Conservation (phyloP, 768 basidiomycete genomes). For the Mycena epipterygia region DNA sequence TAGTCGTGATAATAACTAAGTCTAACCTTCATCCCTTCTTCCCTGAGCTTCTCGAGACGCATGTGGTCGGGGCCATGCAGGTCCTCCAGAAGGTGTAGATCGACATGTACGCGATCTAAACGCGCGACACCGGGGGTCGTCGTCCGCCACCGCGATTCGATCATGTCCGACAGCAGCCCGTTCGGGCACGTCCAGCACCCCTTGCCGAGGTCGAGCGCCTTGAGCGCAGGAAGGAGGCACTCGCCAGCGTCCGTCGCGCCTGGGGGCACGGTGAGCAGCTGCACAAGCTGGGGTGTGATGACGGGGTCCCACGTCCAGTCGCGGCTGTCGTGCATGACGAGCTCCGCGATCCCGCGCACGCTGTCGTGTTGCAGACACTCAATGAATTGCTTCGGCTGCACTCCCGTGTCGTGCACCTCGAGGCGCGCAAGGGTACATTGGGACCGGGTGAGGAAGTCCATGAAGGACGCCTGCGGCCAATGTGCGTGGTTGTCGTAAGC, state of each 20-base stretch:
- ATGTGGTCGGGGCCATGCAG: conserved; percentile 47
- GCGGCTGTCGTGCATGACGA: conserved; percentile 49
- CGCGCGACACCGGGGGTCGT: conserved; percentile 38
- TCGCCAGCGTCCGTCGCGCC: neutral
- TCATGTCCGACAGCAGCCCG: conserved; percentile 51
- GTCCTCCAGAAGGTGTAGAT: conserved; percentile 43
- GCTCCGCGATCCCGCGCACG: conserved; percentile 44
- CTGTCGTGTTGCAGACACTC: conserved; percentile 44
- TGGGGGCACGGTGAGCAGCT: conserved; percentile 42
- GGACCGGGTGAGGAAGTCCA: conserved; percentile 48
- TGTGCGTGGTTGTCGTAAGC: conserved; percentile 42
- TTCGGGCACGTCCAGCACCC: conserved; percentile 45
- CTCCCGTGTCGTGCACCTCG: conserved; percentile 50
- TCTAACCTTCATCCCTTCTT: conserved; percentile 49
- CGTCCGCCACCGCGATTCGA: conserved; percentile 51
- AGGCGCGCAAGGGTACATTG: conserved; percentile 44
- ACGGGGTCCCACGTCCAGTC: conserved; percentile 53
- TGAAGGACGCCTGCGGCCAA: conserved; percentile 51
- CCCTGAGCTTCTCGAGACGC: conserved; percentile 46
- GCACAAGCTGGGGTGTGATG: conserved; percentile 45
- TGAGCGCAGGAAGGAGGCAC: conserved; percentile 45
- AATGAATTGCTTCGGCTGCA: conserved; percentile 45
- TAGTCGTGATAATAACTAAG: conserved; percentile 32
- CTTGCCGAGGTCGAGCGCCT: conserved; percentile 46
- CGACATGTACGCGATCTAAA: conserved; percentile 46